Conservation (phyloP, 192 early-diverging fungal species). For the Irineochytrium annulatum region DNA sequence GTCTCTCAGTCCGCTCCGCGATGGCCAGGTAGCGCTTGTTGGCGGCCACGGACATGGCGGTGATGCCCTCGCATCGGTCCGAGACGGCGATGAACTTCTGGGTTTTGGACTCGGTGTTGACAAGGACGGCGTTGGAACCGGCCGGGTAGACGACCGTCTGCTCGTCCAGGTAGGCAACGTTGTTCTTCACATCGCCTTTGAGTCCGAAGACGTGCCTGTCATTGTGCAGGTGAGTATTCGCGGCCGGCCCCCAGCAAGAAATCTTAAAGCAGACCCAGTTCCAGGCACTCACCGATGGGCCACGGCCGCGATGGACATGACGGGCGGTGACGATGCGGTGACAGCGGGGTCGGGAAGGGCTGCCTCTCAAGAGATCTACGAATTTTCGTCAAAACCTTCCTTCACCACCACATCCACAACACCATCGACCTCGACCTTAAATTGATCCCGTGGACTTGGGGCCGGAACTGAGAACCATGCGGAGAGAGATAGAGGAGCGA, state of each 20-base stretch:
- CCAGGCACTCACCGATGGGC: slow-evolving; percentile 39
- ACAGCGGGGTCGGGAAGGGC: too few relatives aligned
- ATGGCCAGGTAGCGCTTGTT: slow-evolving; percentile 55
- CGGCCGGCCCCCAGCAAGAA: not conserved
- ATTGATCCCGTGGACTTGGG: too few relatives aligned
- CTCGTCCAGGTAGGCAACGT: slow-evolving; percentile 52
- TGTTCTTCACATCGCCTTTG: slow-evolving; percentile 40
- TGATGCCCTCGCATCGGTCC: slow-evolving; percentile 51
- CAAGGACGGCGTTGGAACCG: slow-evolving; percentile 54
- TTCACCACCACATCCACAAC: too few relatives aligned
- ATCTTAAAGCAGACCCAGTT: not conserved
- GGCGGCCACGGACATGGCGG: slow-evolving; percentile 39
- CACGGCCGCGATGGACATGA: slow-evolving; percentile 57
- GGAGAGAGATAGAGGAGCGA: too few relatives aligned
- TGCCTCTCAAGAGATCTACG: too few relatives aligned
- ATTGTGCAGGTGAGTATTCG: not conserved
- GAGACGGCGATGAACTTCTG: slow-evolving; percentile 56
- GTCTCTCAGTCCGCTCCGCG: slow-evolving; percentile 47
- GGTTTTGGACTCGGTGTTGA: slow-evolving; percentile 49
- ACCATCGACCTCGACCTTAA: too few relatives aligned
- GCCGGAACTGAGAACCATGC: too few relatives aligned
- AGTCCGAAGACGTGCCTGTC: slow-evolving; percentile 57
- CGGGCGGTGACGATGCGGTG: not conserved
- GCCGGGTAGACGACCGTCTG: slow-evolving; percentile 54
- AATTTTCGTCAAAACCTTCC: too few relatives aligned